Base-by-base conservation (phyloP, 1,284 basidiomycete species). In the Rhodotorula sp. region DNA sequence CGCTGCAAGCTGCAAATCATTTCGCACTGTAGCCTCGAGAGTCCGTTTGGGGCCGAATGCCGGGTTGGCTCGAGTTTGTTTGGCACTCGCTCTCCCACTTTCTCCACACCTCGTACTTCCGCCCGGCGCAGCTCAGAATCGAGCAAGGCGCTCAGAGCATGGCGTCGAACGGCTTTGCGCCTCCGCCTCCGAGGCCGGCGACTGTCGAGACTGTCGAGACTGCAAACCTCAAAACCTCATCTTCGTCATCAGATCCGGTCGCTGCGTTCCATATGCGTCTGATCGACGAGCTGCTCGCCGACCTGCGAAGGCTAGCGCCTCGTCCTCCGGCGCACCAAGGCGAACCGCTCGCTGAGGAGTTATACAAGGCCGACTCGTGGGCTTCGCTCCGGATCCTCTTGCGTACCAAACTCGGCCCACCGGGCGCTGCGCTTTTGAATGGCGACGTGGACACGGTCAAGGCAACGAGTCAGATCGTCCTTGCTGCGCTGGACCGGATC, bases 111-210 rank as follows among this genome's bases (percentile, higher is more conserved):
- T 37, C 8, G 7, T 37, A 1, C 37, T 37, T 37, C 37, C 37
- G 37, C 37, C 37, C 37, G 37, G 37, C 37, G 37, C 37, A 12
- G 33, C 4, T 7, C 8, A 33, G 33, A 33, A 33, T 33, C 33
- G 33, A 33, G 5, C 51, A 53, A n/a, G 14, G 51, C 14, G 17
- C 53, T 54, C 7, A 4, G 14, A n/a, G 24, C 51, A 54, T 54
- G 53, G 53, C 53, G 5, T 48, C 46, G 53, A 54, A 26, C 53
- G 53, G 53, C 53, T 54, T 54, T 54, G 53, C 53, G 53, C 53
- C 53, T 51, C 49, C 49, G 22, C 7, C 49, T 24, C 49, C 49
- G 24, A n/a, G n/a, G 53, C 53, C 53, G n/a, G n/a, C 53, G 14
- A n/a, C 53, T 12, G 37, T 37, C 37, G 37, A 37, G 26, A n/a